Percentiles rank a stretch among this genome's conserved stretches.
Conservation (phyloP, 1,284 basidiomycete genomes). For the Mycosarcoma mackinlayi region DNA sequence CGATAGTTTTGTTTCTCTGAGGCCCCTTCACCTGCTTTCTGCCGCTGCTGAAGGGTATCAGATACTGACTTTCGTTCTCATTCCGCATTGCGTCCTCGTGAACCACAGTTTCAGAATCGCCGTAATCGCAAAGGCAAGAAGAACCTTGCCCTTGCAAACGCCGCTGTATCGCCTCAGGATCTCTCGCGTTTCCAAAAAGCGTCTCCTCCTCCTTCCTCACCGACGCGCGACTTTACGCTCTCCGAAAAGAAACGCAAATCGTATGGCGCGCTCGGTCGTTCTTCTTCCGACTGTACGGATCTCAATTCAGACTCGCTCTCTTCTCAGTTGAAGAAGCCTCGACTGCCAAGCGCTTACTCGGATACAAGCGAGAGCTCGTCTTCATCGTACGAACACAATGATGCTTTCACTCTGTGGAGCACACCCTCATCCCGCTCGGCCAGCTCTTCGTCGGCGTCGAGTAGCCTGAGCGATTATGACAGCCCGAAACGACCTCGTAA, state of each 20-base stretch:
- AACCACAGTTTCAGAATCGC: conserved; percentile 54
- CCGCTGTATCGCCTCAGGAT: background rate
- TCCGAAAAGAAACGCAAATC: conserved; percentile 35
- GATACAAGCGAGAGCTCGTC: conserved; percentile 8
- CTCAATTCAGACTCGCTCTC: conserved; percentile 14
- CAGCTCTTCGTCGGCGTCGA: conserved; percentile 22
- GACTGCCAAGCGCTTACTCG: conserved; percentile 14
- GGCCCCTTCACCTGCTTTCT: background rate
- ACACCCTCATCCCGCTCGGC: conserved; percentile 28
- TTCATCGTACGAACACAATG: conserved; percentile 7
- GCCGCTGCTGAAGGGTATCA: too few relatives aligned
- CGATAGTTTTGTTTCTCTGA: background rate
- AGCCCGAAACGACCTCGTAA: conserved; percentile 17
- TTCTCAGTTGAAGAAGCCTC: conserved; percentile 16
- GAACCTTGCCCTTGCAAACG: background rate
- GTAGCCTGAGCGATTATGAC: conserved; percentile 18
- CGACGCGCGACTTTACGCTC: conserved; percentile 7
- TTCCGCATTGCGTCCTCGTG: background rate
- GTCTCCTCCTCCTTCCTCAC: conserved; percentile 2
- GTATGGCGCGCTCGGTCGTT: conserved; percentile 23
- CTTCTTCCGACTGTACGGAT: background rate
- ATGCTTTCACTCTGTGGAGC: conserved; percentile 20
- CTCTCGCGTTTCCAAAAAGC: background rate
- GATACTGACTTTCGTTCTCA: too few relatives aligned
- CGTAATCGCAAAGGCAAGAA: conserved; percentile 52